Evolutionary conservation across 768 basidiomycete species (phyloP), one percentile per base, ranked within the genome.

Genomic region (Termitomyces sp.): DNA sequence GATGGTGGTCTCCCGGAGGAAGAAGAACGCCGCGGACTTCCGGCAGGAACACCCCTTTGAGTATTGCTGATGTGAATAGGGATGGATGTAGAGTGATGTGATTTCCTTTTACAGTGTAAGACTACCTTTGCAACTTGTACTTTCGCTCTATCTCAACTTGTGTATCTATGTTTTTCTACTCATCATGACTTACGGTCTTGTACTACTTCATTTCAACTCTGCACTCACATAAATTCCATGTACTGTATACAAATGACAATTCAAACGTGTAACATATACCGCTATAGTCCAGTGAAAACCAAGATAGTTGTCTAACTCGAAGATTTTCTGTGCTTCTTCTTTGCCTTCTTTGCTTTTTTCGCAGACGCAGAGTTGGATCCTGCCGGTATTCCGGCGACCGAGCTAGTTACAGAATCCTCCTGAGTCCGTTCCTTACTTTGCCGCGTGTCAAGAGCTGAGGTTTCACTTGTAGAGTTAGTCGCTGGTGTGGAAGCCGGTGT

Each of bases 51-150:
- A 81, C 86, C 29, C 84, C 83, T 12, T 71, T 74, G 29, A 69
- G 76, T 32, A 68, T 79, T 48, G 74, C 71, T 51, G 77, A 79
- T 59, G 53, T 75, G 62, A 79, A 78, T 59, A 78, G 81, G 39
- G 87, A 86, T 41, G 81, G 83, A 36, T 90, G 88, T 75, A 79
- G 78, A 53, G 72, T 87, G 65, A 90, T 88, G 87, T 90, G 78
- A 76, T 37, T 20, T 50, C 56, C n/a, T 36, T 18, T 31, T 18
- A 4, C 31, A 24, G 3, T 53, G 46, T 56, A 46, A 63, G 29
- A 51, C 39, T 46, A 50, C 59, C 12, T 58, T 36, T 60, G 12
- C 27, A 5, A 22, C n/a, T 56, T 57, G 58, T 37, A 34, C 39
- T 43, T 42, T 52, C 31, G 36, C 37, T 62, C 63, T 61, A 60